Evolutionary conservation across 768 basidiomycete genomes (phyloP).

Genomic region (Trametes punicea): DNA sequence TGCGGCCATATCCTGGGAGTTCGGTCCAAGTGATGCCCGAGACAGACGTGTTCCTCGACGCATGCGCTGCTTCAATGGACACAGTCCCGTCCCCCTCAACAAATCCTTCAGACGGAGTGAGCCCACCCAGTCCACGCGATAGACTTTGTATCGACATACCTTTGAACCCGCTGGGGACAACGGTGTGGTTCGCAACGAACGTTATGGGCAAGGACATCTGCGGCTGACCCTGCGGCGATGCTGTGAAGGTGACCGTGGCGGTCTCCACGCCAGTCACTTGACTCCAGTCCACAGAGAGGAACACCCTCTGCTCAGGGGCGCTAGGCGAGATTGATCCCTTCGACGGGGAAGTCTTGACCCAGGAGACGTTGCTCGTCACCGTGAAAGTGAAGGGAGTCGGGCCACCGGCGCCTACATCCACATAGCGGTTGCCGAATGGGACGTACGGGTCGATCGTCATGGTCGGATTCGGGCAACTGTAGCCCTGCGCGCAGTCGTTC

Average conservation of each 20-base stretch:
- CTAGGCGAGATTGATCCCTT: slow-evolving; percentile 50
- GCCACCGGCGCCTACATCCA: slow-evolving; percentile 64
- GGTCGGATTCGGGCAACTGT: slow-evolving; percentile 48
- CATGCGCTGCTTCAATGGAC: slow-evolving; percentile 66
- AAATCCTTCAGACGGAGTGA: slow-evolving; percentile 38
- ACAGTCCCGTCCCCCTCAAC: slow-evolving; percentile 67
- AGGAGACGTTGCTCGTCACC: slow-evolving; percentile 45
- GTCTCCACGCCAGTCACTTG: slow-evolving; percentile 36
- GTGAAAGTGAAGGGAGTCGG: slow-evolving; percentile 56
- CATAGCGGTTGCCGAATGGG: slow-evolving; percentile 50
- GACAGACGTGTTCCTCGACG: slow-evolving; percentile 47
- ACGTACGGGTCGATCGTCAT: slow-evolving; percentile 57
- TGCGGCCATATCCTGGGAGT: slow-evolving; percentile 57
- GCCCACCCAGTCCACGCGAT: background rate
- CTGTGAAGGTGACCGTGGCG: slow-evolving; percentile 45
- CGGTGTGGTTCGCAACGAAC: slow-evolving; percentile 33
- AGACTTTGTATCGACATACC: slow-evolving; percentile 31
- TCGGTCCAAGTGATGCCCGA: slow-evolving; percentile 56
- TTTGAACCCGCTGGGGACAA: slow-evolving; percentile 44
- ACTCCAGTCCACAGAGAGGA: slow-evolving; percentile 59
- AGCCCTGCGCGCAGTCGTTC: slow-evolving; percentile 49
- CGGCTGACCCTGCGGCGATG: slow-evolving; percentile 41
- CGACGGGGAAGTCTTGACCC: slow-evolving; percentile 48
- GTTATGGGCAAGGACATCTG: slow-evolving; percentile 27
- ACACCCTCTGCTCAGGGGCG: slow-evolving; percentile 51